Base-by-base conservation (phyloP, 2,329 filamentous ascomycete species). In the Calonectria crousiana region DNA sequence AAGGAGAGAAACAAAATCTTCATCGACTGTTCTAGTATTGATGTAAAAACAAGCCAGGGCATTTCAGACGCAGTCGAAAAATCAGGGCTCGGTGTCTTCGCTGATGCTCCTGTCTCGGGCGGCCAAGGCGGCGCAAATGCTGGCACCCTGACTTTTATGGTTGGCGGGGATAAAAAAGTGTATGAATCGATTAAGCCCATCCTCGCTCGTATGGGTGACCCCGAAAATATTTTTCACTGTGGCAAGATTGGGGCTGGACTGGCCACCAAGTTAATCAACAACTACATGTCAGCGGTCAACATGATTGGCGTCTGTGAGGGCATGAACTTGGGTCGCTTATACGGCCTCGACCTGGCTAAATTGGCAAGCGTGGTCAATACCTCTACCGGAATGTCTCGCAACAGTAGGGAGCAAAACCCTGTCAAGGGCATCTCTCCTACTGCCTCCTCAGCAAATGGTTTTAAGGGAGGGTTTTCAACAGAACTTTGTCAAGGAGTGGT, bases 301-400 rank as follows among this genome's bases (percentile, higher is more conserved):
- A 76, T 75, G 71, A 70, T 78, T 62, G 73, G 67, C 5, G 70
- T 73, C 4, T 78, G 70, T n/a, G 76, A 78, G 26, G 76, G 67
- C 0, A 72, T 76, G 71, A 75, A 77, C 34, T 73, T 78, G 68
- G 76, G 75, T 4, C 62, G 64, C 1, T 18, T 69, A 0, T 73
- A 71, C 18, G 76, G 76, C 0, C 69, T 78, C 0, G 71, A 78
- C 28, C 71, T 68, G 0, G 23, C 11, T 11, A 65, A 49, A 1
- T 30, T 76, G 4, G 67, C 73, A 2, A 60, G 41, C 1, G 71
- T 78, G 23, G 72, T 78, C 30, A 78, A 77, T 56, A 34, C 32
- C 13, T 58, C 53, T 2, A 58, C 53, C 11, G 53, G 53, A 36
- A 58, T 58, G 53, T 58, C 53, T 14, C 53, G 53, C 20, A 58